A percentile compares a stretch with the other conserved stretches of the same genome.
Conservation (phyloP, 768 basidiomycete genomes). For the Cystofilobasidium capitatum region DNA sequence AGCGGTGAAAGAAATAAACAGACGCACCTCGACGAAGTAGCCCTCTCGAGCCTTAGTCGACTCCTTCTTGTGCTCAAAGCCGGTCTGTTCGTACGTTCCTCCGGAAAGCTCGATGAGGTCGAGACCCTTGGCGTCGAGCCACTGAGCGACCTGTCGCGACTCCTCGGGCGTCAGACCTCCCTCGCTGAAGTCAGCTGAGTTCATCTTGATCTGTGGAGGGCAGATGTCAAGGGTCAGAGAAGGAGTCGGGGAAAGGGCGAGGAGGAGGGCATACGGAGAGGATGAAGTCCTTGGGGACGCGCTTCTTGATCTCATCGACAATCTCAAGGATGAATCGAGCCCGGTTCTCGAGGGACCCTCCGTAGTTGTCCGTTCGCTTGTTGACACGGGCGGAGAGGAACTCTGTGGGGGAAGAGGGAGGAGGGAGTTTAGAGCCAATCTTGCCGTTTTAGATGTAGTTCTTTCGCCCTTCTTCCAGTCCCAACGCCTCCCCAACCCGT, state of each 20-base stretch:
- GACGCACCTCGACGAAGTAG: constrained; percentile 32
- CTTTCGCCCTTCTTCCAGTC: no score
- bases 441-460: no score
- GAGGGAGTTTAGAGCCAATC: no score
- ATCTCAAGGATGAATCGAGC: constrained; percentile 38
- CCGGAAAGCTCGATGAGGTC: constrained; percentile 22
- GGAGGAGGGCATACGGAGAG: constrained; percentile 1
- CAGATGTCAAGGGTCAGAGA: neutral
- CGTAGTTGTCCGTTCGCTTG: constrained; percentile 37
- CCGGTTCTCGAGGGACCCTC: constrained; percentile 38
- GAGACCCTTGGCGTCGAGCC: constrained; percentile 13
- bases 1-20: neutral
- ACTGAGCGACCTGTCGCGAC: neutral
- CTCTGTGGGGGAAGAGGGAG: constrained; percentile 25
- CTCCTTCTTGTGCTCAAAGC: constrained; percentile 35
- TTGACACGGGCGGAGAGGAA: constrained; percentile 40
- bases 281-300: constrained; percentile 22
- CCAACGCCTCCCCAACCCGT: no score
- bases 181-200: constrained; percentile 18
- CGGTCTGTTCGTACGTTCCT: constrained; percentile 29
- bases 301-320: constrained; percentile 34
- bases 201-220: neutral
- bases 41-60: constrained; percentile 34
- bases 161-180: constrained; percentile 22
- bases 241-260: neutral